These are phyloP conservation scores for Pinguiococcus pyrenoidosus DNA, from an alignment of 108 stramenopile genomes.

Conservation along the genomic window DNA sequence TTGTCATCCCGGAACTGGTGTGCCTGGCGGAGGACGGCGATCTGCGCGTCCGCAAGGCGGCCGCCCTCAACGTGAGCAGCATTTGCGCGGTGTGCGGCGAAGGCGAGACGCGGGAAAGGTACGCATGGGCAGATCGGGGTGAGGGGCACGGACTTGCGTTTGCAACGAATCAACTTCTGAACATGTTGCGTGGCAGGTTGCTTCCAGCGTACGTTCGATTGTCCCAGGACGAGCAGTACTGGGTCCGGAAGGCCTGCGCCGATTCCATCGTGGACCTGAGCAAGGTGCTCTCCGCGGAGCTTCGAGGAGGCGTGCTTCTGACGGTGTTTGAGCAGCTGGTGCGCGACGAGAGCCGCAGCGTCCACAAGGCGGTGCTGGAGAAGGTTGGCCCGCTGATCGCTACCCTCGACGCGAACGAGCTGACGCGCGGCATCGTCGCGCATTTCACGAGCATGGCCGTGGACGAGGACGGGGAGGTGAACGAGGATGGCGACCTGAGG, in stretches of 20 bases:
- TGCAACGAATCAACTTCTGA: too few relatives aligned
- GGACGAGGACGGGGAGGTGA: conserved; percentile 32
- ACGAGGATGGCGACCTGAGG: conserved; percentile 71
- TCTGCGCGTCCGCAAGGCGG: conserved; percentile 74
- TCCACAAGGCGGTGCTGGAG: conserved; percentile 38
- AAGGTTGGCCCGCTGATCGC: conserved; percentile 46
- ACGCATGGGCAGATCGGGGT: too few relatives aligned
- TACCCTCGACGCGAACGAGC: conserved; percentile 29
- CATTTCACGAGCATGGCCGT: conserved; percentile 66
- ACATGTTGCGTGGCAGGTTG: too few relatives aligned
- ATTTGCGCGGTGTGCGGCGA: conserved; percentile 66
- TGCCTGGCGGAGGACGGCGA: conserved; percentile 72
- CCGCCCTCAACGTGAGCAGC: conserved; percentile 76
- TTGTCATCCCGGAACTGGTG: conserved; percentile 65
- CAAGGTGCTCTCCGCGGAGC: conserved; percentile 21
- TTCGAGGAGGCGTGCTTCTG: conserved; percentile 18
- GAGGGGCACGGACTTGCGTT: too few relatives aligned
- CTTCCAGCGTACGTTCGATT: conserved; percentile 76
- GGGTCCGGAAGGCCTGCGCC: conserved; percentile 62
- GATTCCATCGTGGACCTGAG: conserved; percentile 42
- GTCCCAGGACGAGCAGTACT: conserved; percentile 75
- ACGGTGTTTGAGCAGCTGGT: conserved; percentile 32
- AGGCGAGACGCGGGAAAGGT: conserved; percentile 50
- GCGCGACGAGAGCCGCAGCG: conserved; percentile 35
- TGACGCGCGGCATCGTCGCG: conserved; percentile 43